Conservation (phyloP, 768 basidiomycete species). For the Steccherinum ochraceum region DNA sequence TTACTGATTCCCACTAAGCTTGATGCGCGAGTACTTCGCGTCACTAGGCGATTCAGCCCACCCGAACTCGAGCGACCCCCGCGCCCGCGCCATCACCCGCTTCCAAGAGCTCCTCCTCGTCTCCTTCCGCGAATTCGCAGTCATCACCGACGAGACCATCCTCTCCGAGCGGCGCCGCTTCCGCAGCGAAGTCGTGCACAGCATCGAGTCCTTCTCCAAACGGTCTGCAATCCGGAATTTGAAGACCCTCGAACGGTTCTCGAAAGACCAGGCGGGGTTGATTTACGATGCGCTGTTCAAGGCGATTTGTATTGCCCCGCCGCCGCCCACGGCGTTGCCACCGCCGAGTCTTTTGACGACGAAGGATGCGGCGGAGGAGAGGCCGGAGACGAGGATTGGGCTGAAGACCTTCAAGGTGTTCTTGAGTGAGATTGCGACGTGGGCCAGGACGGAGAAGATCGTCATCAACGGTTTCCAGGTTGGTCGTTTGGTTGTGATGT, state of each 20-base stretch:
- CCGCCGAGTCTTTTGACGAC: slow-evolving; percentile 45
- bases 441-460: slow-evolving; percentile 92
- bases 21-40: slow-evolving; percentile 94
- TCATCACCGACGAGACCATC: slow-evolving; percentile 95
- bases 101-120: slow-evolving; percentile 97
- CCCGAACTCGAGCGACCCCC: slow-evolving; percentile 80
- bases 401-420: slow-evolving; percentile 83
- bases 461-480: slow-evolving; percentile 91
- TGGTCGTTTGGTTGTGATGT: slow-evolving; percentile 1
- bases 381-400: slow-evolving; percentile 86
- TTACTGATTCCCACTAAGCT: slow-evolving; percentile 34
- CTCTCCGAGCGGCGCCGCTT: slow-evolving; percentile 78
- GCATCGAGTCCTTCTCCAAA: slow-evolving; percentile 92
- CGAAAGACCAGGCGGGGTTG: slow-evolving; percentile 79
- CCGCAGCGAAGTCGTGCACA: slow-evolving; percentile 84
- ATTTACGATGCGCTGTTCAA: slow-evolving; percentile 92
- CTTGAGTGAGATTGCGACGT: slow-evolving; percentile 87
- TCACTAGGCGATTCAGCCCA: slow-evolving; percentile 93
- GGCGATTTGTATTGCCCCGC: slow-evolving; percentile 73
- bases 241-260: slow-evolving; percentile 69
- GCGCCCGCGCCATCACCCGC: slow-evolving; percentile 87
- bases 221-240: slow-evolving; percentile 87
- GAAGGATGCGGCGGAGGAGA: slow-evolving; percentile 56
- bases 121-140: slow-evolving; percentile 95
- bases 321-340: slow-evolving; percentile 38